Conservation (phyloP, 306 rosid genomes). For the Leucaena leucocephala region DNA sequence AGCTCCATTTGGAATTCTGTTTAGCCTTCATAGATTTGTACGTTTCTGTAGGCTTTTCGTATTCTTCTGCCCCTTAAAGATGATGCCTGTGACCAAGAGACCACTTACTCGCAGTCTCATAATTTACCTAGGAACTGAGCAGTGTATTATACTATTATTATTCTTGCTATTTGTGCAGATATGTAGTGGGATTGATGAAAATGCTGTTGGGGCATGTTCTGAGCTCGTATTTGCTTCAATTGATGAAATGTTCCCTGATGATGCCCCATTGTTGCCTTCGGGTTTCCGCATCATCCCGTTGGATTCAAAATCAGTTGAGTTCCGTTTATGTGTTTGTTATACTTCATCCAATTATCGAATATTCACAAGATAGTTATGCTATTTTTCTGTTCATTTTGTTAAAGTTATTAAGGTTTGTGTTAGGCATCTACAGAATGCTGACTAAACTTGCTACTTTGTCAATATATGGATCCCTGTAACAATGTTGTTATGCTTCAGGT, state of each 20-base stretch:
- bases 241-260: conserved; percentile 89
- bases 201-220: conserved; percentile 77
- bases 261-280: conserved; percentile 81
- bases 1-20: not conserved
- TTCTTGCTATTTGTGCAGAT: conserved; percentile 43
- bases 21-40: not conserved
- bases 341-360: not conserved
- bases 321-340: not conserved
- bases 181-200: conserved; percentile 83
- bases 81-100: not conserved
- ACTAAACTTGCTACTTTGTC: not conserved
- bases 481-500: not conserved
- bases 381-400: not conserved
- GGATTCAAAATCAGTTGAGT: conserved; percentile 82
- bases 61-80: not conserved
- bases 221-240: conserved; percentile 93
- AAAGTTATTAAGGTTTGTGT: not conserved
- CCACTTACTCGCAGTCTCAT: not conserved
- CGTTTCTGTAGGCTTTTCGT: not conserved
- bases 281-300: conserved; percentile 78
- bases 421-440: not conserved
- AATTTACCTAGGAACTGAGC: not conserved
- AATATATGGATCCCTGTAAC: conserved; percentile 3
- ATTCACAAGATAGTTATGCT: not conserved
- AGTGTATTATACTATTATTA: not conserved